These are phyloP conservation scores for Gillenia trifoliata DNA, from an alignment of 306 rosid genomes.

Conservation along the genomic window DNA sequence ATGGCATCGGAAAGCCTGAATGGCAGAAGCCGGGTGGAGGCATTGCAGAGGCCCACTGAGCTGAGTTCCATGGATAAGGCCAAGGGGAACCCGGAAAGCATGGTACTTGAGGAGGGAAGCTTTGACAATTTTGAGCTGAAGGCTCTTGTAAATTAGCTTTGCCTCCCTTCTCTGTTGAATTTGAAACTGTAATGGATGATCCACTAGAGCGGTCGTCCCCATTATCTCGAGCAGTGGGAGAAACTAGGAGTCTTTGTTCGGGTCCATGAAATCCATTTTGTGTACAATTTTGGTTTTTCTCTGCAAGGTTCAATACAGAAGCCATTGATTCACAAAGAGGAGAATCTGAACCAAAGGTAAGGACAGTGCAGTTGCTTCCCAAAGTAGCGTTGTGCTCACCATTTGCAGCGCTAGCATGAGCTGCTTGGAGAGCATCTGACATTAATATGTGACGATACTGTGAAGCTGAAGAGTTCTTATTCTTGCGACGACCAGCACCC, in stretches of 20 bases:
- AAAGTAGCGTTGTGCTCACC: constrained; percentile 37
- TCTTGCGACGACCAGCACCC: constrained; percentile 90
- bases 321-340: constrained; percentile 56
- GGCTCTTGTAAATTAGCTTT: constrained; percentile 31
- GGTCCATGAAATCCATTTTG: constrained; percentile 39
- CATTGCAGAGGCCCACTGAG: constrained; percentile 45
- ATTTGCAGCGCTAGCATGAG: constrained; percentile 27
- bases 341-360: constrained; percentile 60
- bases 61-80: constrained; percentile 55
- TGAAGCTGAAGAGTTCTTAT: constrained; percentile 44
- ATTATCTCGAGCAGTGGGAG: constrained; percentile 33
- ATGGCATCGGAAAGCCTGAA: constrained; percentile 49
- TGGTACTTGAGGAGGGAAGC: constrained; percentile 48
- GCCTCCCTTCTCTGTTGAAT: constrained; percentile 41
- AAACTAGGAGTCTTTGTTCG: constrained; percentile 22
- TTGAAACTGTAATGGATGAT: constrained; percentile 52
- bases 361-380: constrained; percentile 42
- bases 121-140: constrained; percentile 27
- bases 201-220: constrained; percentile 42
- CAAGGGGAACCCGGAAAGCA: constrained; percentile 45
- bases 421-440: constrained; percentile 41
- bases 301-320: constrained; percentile 55
- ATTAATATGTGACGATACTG: constrained; percentile 44
- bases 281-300: constrained; percentile 24
- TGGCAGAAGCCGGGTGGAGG: constrained; percentile 52